phyloP scores from a whole-genome alignment of 441 rosid genomes.

The Gossypium aridum region DNA sequence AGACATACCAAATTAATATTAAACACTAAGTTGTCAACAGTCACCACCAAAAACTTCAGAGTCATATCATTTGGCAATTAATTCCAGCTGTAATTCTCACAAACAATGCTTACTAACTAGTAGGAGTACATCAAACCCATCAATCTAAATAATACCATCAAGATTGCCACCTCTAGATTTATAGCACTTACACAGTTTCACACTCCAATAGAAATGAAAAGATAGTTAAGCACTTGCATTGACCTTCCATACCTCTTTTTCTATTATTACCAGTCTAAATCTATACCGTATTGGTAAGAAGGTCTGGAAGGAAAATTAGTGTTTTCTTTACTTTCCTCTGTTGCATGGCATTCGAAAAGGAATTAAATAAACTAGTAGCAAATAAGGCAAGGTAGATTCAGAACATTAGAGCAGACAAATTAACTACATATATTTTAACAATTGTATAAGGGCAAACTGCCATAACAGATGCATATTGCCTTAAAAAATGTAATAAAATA shows the following conservation, averaged over 20 bases:
- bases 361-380: constrained; percentile 6
- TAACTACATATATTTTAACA: neutral
- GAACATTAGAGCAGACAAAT: constrained; percentile 12
- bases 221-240: neutral
- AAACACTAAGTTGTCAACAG: neutral
- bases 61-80: neutral
- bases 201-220: neutral
- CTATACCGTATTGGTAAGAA: neutral
- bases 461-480: constrained; percentile 8
- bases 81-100: neutral
- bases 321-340: neutral
- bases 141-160: neutral
- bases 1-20: constrained; percentile 1
- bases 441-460: neutral
- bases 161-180: neutral
- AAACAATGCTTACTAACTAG: neutral
- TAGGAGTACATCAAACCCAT: neutral
- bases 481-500: constrained; percentile 25
- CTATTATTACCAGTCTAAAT: neutral
- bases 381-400: neutral
- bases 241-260: neutral
- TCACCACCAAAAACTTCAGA: neutral
- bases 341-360: neutral
- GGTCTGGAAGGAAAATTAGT: neutral
- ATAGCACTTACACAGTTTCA: neutral